Evolutionary conservation across 1,139 yeast genomes (phyloP).

Genomic region (Hyphopichia wangnamkhiaoensis): DNA sequence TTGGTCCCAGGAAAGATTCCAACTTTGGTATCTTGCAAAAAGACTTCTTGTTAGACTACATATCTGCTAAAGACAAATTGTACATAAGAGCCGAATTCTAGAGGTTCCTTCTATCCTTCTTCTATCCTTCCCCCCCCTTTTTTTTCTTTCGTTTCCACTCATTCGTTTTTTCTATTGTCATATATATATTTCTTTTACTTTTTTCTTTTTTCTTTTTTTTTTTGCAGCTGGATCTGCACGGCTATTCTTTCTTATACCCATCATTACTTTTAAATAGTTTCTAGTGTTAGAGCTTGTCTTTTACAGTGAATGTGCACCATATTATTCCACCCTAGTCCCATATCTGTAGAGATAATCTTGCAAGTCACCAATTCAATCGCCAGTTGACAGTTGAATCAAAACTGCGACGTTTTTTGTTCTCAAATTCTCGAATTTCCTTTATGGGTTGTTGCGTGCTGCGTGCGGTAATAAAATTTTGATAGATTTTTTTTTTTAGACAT

Average conservation of each 20-base stretch:
- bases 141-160: background rate
- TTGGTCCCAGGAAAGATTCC: background rate
- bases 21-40: conserved; percentile 8
- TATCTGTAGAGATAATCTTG: background rate
- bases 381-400: too few relatives aligned
- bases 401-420: background rate
- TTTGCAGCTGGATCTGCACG: too few relatives aligned
- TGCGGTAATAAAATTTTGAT: background rate
- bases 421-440: background rate
- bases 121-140: background rate
- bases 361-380: too few relatives aligned
- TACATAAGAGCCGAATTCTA: conserved; percentile 22
- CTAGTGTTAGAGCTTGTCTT: too few relatives aligned
- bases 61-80: conserved; percentile 26
- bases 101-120: too few relatives aligned
- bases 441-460: background rate
- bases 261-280: too few relatives aligned
- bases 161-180: background rate
- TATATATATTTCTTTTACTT: background rate
- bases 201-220: too few relatives aligned
- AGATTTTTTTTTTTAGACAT: background rate
- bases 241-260: too few relatives aligned
- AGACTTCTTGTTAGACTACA: conserved; percentile 28
- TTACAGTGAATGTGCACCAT: too few relatives aligned
- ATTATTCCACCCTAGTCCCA: background rate